These are phyloP conservation scores for Sarocladiaceae sp. DNA, from an alignment of 2,329 filamentous ascomycete species.

Conservation along the genomic window DNA sequence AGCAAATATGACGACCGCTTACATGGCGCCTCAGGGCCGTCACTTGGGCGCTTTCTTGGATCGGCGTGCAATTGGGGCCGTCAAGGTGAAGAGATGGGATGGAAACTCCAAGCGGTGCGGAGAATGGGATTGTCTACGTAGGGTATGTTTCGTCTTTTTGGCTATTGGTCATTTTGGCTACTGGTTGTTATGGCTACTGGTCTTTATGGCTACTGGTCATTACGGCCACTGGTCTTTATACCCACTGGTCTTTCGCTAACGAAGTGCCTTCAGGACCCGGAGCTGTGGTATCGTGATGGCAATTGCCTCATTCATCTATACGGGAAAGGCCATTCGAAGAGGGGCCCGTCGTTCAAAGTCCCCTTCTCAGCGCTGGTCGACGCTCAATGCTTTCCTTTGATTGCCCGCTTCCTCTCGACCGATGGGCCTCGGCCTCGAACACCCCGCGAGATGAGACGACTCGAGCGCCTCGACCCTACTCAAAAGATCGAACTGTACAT, in stretches of 20 bases:
- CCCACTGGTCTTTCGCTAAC: neutral
- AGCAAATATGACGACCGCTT: conserved; percentile 12
- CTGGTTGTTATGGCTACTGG: too few relatives aligned
- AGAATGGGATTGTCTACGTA: conserved; percentile 43
- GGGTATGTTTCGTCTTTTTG: conserved; percentile 32
- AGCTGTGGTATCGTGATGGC: conserved; percentile 64
- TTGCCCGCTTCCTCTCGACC: conserved; percentile 45
- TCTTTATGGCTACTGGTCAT: too few relatives aligned
- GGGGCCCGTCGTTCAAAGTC: conserved; percentile 65
- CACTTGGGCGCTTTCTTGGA: conserved; percentile 25
- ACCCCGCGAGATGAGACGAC: conserved; percentile 18
- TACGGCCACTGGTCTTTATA: too few relatives aligned
- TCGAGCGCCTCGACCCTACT: conserved; percentile 24
- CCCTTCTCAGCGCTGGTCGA: conserved; percentile 54
- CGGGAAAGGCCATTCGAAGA: conserved; percentile 57
- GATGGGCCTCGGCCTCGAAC: conserved; percentile 20
- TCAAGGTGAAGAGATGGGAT: conserved; percentile 44
- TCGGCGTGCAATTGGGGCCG: conserved; percentile 15
- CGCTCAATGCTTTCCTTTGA: conserved; percentile 55
- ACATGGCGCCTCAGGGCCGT: conserved; percentile 13
- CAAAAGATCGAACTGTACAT: conserved; percentile 60
- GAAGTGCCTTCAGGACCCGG: conserved; percentile 53
- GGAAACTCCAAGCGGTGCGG: conserved; percentile 39
- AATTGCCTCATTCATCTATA: conserved; percentile 70
- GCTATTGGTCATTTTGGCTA: too few relatives aligned